phyloP scores from a whole-genome alignment of 208 protist genomes.

The Naegleria lovaniensis region DNA sequence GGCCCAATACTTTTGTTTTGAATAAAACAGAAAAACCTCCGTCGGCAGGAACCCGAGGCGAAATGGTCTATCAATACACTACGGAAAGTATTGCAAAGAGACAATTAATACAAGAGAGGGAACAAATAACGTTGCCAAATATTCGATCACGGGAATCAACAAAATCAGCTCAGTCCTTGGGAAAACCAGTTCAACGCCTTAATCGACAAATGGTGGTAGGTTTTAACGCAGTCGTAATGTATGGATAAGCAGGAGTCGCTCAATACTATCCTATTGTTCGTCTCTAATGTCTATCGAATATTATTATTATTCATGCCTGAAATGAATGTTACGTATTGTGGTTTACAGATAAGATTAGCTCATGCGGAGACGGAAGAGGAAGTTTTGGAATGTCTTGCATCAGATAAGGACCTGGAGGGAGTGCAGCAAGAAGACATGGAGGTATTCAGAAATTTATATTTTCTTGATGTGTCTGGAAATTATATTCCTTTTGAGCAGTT shows the following conservation, averaged over 20 bases:
- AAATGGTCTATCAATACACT: background rate
- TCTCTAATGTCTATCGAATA: background rate
- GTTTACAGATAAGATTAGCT: background rate
- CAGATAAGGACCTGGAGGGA: background rate
- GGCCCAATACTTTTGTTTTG: background rate
- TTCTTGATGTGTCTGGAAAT: background rate
- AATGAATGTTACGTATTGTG: no score
- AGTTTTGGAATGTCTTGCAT: background rate
- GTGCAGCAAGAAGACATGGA: background rate
- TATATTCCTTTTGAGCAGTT: background rate
- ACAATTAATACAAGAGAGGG: background rate
- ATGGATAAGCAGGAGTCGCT: no score
- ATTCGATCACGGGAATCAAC: background rate
- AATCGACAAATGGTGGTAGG: background rate
- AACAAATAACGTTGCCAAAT: background rate
- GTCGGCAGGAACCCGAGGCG: background rate
- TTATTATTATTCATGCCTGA: background rate
- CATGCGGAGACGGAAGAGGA: background rate
- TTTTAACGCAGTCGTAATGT: no score
- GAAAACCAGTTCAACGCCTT: background rate
- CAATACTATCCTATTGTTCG: background rate
- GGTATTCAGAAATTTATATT: background rate
- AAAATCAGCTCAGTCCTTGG: background rate
- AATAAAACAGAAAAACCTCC: background rate
- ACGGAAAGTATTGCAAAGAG: background rate